Base-by-base conservation (phyloP, 1,284 basidiomycete species). In the Rhodotorula sp. region DNA sequence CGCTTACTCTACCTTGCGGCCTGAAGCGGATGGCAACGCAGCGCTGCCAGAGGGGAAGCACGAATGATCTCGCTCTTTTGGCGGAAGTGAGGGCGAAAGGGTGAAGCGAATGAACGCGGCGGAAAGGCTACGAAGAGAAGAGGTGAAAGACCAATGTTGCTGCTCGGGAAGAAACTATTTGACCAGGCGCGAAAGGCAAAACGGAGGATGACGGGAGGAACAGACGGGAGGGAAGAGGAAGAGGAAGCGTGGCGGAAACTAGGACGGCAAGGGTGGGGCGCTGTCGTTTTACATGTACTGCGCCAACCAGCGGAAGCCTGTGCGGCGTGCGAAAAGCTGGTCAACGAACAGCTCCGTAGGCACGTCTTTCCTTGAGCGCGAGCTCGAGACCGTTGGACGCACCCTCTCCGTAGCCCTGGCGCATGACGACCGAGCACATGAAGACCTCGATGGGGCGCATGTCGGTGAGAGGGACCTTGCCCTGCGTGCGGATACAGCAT, bases 341-440 rank as follows among this genome's bases (percentile, higher is more conserved):
- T 20, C 19, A 29, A 9, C 34, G 17, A 48, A 17, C 4, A 24
- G 13, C n/a, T 54, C 51, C 30, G 24, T n/a, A 64, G 53, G 22
- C 13, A n/a, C 54, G 44, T 24, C 39, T 2, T 6, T 44, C 39
- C 3, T 15, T 39, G 34, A 51, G 48, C 47, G 56, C 58, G n/a
- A 19, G 20, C 46, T 27, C 24, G 39, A 65, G 24, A 24, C 10
- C 46, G 44, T 47, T 47, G 36, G 49, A 62, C 83, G 62, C 69
- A 87, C 92, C 95, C 84, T 99, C 96, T 72, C 94, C 95, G 82
- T 99, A 99, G 70, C 95, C 95, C 82, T 98, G 94, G 81, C 95
- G 88, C 87, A 96, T 94, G 68, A 99, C 95, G 70, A 99, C 95
- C 24, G 96, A 99, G 85, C 94, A 98, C 96, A 99, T 99, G 88